phyloP scores from a whole-genome alignment of 208 protist genomes.

The Herpetomonas samuelpessoai region DNA sequence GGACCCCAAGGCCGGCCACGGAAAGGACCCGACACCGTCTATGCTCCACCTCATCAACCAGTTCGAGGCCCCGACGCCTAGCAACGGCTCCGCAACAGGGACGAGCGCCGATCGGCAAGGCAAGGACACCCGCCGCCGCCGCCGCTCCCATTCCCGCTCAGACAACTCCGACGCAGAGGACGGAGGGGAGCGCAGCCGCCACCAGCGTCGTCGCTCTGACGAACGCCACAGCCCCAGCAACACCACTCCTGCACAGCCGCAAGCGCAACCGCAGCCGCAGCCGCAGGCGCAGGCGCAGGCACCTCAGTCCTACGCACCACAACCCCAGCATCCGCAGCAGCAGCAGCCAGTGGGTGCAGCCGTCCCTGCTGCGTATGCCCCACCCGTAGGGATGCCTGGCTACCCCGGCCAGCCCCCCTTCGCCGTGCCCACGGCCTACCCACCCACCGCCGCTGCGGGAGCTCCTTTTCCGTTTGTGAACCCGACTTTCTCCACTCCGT shows the following conservation, averaged over 20 bases:
- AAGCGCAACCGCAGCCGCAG: too few relatives aligned
- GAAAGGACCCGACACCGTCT: neutral
- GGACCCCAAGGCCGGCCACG: neutral
- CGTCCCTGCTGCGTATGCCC: neutral
- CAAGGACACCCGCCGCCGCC: neutral
- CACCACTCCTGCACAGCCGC: too few relatives aligned
- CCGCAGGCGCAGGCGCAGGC: too few relatives aligned
- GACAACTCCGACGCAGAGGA: neutral
- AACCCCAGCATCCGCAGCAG: neutral
- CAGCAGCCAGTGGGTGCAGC: neutral
- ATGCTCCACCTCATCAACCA: slow-evolving; percentile 1
- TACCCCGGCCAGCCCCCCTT: neutral
- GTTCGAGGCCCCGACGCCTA: neutral
- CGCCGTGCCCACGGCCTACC: neutral
- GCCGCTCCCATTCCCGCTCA: neutral
- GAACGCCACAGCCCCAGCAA: too few relatives aligned
- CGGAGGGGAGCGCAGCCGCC: neutral
- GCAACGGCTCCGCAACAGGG: too few relatives aligned
- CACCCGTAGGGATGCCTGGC: neutral
- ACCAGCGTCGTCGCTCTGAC: neutral
- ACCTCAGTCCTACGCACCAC: too few relatives aligned
- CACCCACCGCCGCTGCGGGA: neutral
- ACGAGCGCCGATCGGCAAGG: too few relatives aligned
- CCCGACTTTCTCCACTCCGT: too few relatives aligned
- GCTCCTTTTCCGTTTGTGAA: too few relatives aligned